phyloP scores from a whole-genome alignment of 108 stramenopile species.

The Cyclotella cryptica region DNA sequence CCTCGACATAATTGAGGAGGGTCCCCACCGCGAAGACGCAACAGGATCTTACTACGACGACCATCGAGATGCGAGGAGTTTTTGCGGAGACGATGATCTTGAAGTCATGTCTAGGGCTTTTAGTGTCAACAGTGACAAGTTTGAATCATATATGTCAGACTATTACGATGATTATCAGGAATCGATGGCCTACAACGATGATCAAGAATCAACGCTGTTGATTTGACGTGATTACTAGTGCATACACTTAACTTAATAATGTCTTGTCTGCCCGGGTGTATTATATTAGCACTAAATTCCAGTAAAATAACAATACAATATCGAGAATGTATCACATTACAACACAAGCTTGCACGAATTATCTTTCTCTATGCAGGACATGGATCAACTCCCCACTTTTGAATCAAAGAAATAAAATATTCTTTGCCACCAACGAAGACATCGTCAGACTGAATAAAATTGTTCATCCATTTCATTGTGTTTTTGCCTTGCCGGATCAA shows the following conservation, averaged over 20 bases:
- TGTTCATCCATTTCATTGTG: conserved; percentile 3
- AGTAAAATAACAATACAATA: no score
- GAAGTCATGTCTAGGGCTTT: conserved; percentile 13
- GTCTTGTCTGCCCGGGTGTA: no score
- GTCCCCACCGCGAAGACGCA: not conserved
- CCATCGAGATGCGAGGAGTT: not conserved
- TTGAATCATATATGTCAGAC: not conserved
- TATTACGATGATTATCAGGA: no score
- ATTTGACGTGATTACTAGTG: no score
- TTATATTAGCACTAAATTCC: no score
- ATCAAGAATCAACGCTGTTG: no score
- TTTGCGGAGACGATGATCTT: not conserved
- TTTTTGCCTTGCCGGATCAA: conserved; percentile 5
- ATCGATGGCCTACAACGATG: no score
- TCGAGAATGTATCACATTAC: no score
- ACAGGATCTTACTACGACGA: not conserved
- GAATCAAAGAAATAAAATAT: conserved; percentile 7
- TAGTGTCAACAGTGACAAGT: not conserved
- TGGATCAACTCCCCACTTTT: conserved; percentile 9
- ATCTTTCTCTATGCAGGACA: not conserved
- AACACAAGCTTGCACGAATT: no score
- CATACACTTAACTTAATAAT: no score
- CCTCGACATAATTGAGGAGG: not conserved
- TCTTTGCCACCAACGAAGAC: conserved; percentile 21
- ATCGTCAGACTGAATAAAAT: conserved; percentile 13